These are phyloP conservation scores for Jacaranda copaia DNA, from an alignment of 257 asterid species.

Conservation along the genomic window DNA sequence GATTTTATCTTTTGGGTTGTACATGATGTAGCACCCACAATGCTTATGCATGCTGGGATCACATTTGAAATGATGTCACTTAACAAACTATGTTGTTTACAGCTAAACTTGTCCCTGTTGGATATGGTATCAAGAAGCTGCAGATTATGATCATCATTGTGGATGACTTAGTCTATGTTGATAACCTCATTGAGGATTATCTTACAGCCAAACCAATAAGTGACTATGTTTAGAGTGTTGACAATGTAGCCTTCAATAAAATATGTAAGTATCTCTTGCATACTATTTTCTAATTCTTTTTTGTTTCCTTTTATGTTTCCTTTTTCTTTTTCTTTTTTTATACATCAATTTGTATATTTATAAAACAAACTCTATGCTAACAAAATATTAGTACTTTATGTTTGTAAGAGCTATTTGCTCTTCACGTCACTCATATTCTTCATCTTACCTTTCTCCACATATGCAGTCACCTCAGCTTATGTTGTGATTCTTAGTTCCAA, in stretches of 20 bases:
- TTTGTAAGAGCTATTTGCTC: no score
- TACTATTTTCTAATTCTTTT: not conserved
- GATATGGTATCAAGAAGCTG: slow-evolving; percentile 90
- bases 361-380: not conserved
- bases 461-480: no score
- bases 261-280: slow-evolving; percentile 39
- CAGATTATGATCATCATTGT: slow-evolving; percentile 84
- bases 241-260: slow-evolving; percentile 52
- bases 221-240: slow-evolving; percentile 48
- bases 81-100: slow-evolving; percentile 34
- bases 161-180: slow-evolving; percentile 90
- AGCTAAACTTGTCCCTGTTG: slow-evolving; percentile 86
- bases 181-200: slow-evolving; percentile 50
- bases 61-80: not conserved
- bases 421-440: no score
- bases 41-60: not conserved
- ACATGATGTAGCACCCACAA: not conserved
- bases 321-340: no score
- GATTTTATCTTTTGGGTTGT: not conserved
- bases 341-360: not conserved
- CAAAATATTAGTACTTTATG: no score
- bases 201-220: slow-evolving; percentile 46
- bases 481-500: no score
- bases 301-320: not conserved
- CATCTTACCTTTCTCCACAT: no score